Percentiles rank a stretch among this genome's conserved stretches.
These are phyloP conservation scores for Vanrija sp. DNA, from an alignment of 1,284 basidiomycete genomes.

Conservation along the genomic window DNA sequence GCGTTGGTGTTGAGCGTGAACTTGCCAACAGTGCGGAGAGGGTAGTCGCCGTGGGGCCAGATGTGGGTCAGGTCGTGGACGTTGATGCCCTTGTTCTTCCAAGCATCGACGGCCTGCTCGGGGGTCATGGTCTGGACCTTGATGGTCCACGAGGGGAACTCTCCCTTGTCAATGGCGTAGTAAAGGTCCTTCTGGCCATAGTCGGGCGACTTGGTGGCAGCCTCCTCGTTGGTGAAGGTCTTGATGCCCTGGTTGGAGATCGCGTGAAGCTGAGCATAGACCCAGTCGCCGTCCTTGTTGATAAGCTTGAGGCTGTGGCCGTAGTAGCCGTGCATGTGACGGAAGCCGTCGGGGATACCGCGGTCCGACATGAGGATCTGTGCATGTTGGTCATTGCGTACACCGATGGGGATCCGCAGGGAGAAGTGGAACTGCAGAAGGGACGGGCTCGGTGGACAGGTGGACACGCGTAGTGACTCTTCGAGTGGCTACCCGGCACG, in stretches of 20 bases:
- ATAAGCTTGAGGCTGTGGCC: slow-evolving; percentile 90
- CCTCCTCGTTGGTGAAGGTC: slow-evolving; percentile 49
- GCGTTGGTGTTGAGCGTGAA: slow-evolving; percentile 81
- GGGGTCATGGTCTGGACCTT: slow-evolving; percentile 76
- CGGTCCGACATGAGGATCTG: slow-evolving; percentile 59
- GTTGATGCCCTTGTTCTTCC: slow-evolving; percentile 49
- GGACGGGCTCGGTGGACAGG: no score
- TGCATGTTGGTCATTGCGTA: no score
- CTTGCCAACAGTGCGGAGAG: slow-evolving; percentile 79
- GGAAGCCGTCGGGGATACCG: slow-evolving; percentile 70
- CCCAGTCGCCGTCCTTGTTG: slow-evolving; percentile 73
- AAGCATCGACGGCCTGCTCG: slow-evolving; percentile 82
- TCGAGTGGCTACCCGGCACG: no score
- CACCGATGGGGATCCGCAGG: no score
- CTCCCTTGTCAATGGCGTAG: slow-evolving; percentile 66
- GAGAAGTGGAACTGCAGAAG: no score
- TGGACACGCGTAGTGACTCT: no score
- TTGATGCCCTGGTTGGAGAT: slow-evolving; percentile 73
- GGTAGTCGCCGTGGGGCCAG: slow-evolving; percentile 79
- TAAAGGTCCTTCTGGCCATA: slow-evolving; percentile 73
- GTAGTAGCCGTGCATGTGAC: slow-evolving; percentile 82
- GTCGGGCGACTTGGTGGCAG: slow-evolving; percentile 62
- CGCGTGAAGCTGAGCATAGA: slow-evolving; percentile 78
- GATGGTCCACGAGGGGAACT: slow-evolving; percentile 51
- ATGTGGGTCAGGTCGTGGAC: slow-evolving; percentile 82